Conservation (phyloP, 2,329 filamentous ascomycete genomes). For the Penicillium fuscoglaucum region DNA sequence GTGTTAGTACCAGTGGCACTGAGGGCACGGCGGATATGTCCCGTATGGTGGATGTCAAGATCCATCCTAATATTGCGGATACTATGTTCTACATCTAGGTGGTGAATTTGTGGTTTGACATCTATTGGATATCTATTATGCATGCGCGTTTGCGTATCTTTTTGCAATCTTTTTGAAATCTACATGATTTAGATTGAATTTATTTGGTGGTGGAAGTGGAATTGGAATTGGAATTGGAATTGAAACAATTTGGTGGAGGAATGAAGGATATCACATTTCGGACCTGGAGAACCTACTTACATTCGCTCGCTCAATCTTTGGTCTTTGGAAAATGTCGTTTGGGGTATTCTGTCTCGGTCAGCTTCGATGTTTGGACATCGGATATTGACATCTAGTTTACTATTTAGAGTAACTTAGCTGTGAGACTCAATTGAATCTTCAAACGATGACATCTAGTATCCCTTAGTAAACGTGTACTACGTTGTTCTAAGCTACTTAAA, state of each 20-base stretch:
- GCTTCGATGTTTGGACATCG: background rate
- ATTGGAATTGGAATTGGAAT: background rate
- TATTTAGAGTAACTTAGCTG: background rate
- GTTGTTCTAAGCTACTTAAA: background rate
- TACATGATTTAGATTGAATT: background rate
- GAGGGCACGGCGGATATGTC: slow-evolving; percentile 4
- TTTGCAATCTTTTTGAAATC: background rate
- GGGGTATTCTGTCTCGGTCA: background rate
- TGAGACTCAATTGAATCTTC: background rate
- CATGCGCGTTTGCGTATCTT: background rate
- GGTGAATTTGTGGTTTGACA: background rate
- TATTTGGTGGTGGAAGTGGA: background rate
- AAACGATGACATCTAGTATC: background rate
- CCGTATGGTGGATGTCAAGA: slow-evolving; percentile 21
- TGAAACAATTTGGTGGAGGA: background rate
- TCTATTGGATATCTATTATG: background rate
- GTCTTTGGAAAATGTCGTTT: background rate
- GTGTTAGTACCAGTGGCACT: slow-evolving; percentile 28
- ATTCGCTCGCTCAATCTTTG: background rate
- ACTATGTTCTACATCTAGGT: slow-evolving; percentile 44
- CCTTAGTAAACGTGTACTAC: background rate
- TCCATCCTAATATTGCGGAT: slow-evolving; percentile 34
- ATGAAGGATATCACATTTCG: background rate
- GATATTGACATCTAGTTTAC: background rate
- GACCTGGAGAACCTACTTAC: background rate